These are phyloP conservation scores for Aethionema arabicum DNA, from an alignment of 345 rosid genomes.

Conservation along the genomic window DNA sequence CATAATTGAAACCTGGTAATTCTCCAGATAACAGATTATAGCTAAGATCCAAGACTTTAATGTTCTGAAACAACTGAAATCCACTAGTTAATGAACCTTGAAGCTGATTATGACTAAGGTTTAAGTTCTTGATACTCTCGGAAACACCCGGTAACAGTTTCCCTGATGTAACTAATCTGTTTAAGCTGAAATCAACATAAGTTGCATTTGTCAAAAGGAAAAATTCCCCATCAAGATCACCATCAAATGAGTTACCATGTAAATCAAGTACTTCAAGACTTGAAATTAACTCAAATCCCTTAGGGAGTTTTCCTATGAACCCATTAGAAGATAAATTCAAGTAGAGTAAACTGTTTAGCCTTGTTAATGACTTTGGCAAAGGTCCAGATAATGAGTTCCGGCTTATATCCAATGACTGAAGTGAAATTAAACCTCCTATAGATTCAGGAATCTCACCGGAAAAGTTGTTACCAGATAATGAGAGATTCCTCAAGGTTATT, in stretches of 20 bases:
- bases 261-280: slow-evolving; percentile 80
- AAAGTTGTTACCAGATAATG: slow-evolving; percentile 84
- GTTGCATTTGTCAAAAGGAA: slow-evolving; percentile 79
- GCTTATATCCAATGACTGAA: slow-evolving; percentile 89
- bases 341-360: slow-evolving; percentile 56
- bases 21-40: slow-evolving; percentile 90
- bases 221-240: slow-evolving; percentile 72
- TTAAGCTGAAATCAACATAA: slow-evolving; percentile 76
- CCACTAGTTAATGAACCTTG: slow-evolving; percentile 76
- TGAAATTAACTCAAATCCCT: slow-evolving; percentile 64
- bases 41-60: slow-evolving; percentile 88
- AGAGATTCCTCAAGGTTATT: slow-evolving; percentile 64
- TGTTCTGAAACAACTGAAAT: slow-evolving; percentile 63
- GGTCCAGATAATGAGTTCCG: slow-evolving; percentile 78
- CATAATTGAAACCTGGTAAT: slow-evolving; percentile 85
- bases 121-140: slow-evolving; percentile 66
- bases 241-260: slow-evolving; percentile 76
- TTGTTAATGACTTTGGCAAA: slow-evolving; percentile 57
- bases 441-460: slow-evolving; percentile 80
- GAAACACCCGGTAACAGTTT: slow-evolving; percentile 79
- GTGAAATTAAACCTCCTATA: slow-evolving; percentile 56
- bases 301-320: slow-evolving; percentile 62
- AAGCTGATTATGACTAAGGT: slow-evolving; percentile 86
- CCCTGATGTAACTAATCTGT: slow-evolving; percentile 56
- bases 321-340: slow-evolving; percentile 76